phyloP scores from a whole-genome alignment of 1,139 yeast species.

The Suhomyces wounanorum region DNA sequence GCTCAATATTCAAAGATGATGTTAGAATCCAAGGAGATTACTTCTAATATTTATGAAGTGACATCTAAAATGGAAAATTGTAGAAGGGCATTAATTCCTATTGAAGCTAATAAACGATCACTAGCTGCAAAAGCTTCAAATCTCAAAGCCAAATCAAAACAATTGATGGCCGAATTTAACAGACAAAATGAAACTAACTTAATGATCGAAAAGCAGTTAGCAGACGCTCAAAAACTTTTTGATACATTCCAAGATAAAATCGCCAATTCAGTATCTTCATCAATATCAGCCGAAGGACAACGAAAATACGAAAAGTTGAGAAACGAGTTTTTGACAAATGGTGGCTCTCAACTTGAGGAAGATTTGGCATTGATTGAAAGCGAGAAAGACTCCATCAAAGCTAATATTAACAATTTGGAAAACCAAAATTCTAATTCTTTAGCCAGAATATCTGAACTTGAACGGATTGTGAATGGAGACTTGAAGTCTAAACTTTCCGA shows the following conservation, averaged over 20 bases:
- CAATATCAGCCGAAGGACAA: conserved; percentile 53
- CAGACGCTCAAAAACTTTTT: conserved; percentile 46
- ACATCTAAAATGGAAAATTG: conserved; percentile 45
- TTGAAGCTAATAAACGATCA: conserved; percentile 55
- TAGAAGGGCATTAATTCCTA: conserved; percentile 55
- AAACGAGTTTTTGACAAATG: conserved; percentile 54
- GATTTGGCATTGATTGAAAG: conserved; percentile 44
- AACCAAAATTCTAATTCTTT: conserved; percentile 47
- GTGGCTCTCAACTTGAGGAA: conserved; percentile 63
- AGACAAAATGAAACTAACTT: conserved; percentile 51
- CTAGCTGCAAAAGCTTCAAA: conserved; percentile 49
- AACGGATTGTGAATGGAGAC: conserved; percentile 34
- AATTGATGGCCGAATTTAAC: conserved; percentile 52
- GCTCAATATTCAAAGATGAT: conserved; percentile 51
- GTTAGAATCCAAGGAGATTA: conserved; percentile 43
- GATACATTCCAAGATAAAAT: conserved; percentile 43
- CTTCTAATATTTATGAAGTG: conserved; percentile 40
- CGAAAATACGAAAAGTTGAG: conserved; percentile 63
- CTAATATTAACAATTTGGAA: conserved; percentile 41
- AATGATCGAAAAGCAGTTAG: conserved; percentile 49
- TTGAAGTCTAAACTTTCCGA: conserved; percentile 37
- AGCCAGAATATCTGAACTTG: conserved; percentile 40
- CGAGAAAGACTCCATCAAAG: conserved; percentile 45
- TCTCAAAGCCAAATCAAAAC: conserved; percentile 53
- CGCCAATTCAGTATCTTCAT: conserved; percentile 24